Percentiles rank a stretch among this genome's conserved stretches.
Evolutionary conservation across 768 basidiomycete species (phyloP).

Genomic region (Leccinum variicolor): DNA sequence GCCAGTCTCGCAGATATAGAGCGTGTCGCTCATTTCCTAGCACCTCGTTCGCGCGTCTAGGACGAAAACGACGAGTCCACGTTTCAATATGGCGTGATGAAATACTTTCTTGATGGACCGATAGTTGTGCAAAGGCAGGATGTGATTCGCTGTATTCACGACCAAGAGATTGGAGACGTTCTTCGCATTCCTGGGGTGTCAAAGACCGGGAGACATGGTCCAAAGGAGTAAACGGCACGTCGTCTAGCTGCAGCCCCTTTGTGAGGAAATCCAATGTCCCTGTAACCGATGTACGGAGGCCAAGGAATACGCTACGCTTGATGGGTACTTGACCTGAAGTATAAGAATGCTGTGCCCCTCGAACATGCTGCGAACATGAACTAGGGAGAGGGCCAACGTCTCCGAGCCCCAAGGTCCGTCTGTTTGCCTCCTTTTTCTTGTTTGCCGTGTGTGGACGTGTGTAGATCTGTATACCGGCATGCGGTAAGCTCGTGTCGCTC

Average conservation of each 20-base stretch:
- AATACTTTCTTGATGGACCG: constrained; percentile 15
- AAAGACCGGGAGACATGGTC: constrained; percentile 1
- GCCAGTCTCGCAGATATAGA: constrained; percentile 73
- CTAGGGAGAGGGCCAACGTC: constrained; percentile 46
- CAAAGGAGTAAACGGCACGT: not conserved
- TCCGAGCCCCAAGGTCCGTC: constrained; percentile 1
- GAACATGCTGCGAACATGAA: constrained; percentile 54
- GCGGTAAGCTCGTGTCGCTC: constrained; percentile 7
- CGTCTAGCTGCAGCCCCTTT: not conserved
- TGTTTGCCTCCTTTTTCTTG: constrained; percentile 1
- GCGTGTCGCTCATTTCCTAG: constrained; percentile 76
- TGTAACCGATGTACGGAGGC: constrained; percentile 2
- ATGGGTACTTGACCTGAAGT: constrained; percentile 7
- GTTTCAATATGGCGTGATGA: constrained; percentile 35
- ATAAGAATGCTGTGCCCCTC: constrained; percentile 50
- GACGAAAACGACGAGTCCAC: constrained; percentile 78
- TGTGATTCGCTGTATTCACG: constrained; percentile 33
- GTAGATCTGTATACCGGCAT: not conserved
- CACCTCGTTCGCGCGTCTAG: constrained; percentile 67
- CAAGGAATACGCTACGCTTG: constrained; percentile 6
- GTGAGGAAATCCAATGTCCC: constrained; percentile 19
- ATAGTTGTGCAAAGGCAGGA: constrained; percentile 49
- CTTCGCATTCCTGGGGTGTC: constrained; percentile 16
- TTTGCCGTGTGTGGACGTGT: not conserved
- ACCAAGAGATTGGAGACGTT: constrained; percentile 9